Evolutionary conservation across 352 stramenopile genomes (phyloP).

Genomic region (Globisporangium rhizosaccharum): DNA sequence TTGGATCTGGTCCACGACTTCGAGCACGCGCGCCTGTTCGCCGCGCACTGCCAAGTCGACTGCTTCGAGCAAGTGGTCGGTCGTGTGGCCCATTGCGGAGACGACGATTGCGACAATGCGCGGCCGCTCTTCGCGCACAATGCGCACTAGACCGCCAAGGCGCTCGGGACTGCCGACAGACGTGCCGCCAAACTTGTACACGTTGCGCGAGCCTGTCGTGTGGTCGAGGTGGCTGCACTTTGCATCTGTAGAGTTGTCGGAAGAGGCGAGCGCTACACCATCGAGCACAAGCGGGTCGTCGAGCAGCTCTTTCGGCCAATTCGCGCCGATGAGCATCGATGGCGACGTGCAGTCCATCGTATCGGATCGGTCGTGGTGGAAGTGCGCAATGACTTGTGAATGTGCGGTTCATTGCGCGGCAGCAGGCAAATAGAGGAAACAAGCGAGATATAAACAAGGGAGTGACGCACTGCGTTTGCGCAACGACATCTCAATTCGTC

Average conservation of each 20-base stretch:
- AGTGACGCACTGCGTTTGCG: too few species aligned
- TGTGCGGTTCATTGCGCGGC: too few species aligned
- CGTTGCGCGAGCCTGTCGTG: slow-evolving; percentile 49
- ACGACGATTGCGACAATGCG: slow-evolving; percentile 69
- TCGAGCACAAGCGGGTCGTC: slow-evolving; percentile 9
- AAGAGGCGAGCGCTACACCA: slow-evolving; percentile 1
- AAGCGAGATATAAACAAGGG: too few species aligned
- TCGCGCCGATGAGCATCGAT: slow-evolving; percentile 60
- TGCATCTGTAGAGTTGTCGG: not conserved
- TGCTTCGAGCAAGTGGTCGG: slow-evolving; percentile 64
- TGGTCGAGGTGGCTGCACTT: slow-evolving; percentile 40
- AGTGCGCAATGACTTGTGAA: too few species aligned
- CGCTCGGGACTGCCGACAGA: slow-evolving; percentile 61
- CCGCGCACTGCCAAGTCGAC: slow-evolving; percentile 52
- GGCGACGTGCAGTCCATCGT: slow-evolving; percentile 69
- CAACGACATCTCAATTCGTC: too few species aligned
- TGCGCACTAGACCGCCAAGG: slow-evolving; percentile 58
- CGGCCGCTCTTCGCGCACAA: slow-evolving; percentile 50
- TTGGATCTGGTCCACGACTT: slow-evolving; percentile 57
- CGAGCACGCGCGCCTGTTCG: slow-evolving; percentile 34
- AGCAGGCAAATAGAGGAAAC: too few species aligned
- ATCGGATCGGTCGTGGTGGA: too few species aligned
- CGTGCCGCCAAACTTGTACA: slow-evolving; percentile 84
- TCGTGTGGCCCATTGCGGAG: slow-evolving; percentile 76
- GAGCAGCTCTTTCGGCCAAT: slow-evolving; percentile 35